Evolutionary conservation across 345 rosid genomes (phyloP), one percentile per base, ranked within the genome.

Genomic region (Anastatica hierochuntica): DNA sequence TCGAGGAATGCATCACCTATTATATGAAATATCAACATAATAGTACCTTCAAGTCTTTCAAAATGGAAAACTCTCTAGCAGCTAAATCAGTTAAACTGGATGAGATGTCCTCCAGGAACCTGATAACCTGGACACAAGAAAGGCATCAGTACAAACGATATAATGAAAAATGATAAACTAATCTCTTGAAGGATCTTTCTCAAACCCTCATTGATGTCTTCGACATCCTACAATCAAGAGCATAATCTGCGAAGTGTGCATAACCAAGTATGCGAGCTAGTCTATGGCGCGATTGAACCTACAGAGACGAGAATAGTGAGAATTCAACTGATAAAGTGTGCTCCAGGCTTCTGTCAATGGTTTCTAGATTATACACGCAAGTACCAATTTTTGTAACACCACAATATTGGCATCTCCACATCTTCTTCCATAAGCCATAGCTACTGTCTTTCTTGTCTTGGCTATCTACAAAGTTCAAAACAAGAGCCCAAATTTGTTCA

Each of bases 231-330:
- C 48, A 69, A 64, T 81, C 81, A 73, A 87, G 78, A 55, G 84
- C 81, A 74, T 77, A 87, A 52, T 90, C 95, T 8, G 96, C 92
- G 40, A 77, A 90, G 70, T 79, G 86, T 54, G 90, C 74, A 78
- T 82, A 79, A 56, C 90, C 98, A 71, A 87, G 80, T 49, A 84
- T 64, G 34, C 94, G 76, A 60, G 95, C 92, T 70, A 79, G 68
- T 65, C 79, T 90, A 59, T 87, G 96, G 62, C 98, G 98, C 43
- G 72, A 62, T 42, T 84, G 84, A 31, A 87, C 94, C 98, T 90
- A 63, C 51, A 67, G 53, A 59, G 31, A 40, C 23, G 20, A 44
- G 67, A 42, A 52, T 15, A 48, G 24, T 18, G 40, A 24, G 15
- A 60, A 5, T 35, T 49, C 37, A 53, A 38, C 30, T 36, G 50